These are phyloP conservation scores for Casuarina cunninghamiana DNA, from an alignment of 306 rosid genomes.

Conservation along the genomic window DNA sequence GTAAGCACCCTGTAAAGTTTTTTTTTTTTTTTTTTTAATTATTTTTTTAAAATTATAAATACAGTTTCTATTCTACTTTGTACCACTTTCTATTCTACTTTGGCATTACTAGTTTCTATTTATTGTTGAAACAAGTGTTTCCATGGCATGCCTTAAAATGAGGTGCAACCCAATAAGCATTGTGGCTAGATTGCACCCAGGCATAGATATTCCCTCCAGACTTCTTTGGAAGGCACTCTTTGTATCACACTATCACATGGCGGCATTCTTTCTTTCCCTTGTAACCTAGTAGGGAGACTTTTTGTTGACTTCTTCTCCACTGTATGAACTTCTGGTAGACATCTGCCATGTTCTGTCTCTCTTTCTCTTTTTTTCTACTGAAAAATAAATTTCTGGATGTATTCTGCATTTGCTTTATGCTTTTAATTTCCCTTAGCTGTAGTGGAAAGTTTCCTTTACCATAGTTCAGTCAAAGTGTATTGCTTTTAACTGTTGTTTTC, in stretches of 20 bases:
- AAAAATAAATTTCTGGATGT: background rate
- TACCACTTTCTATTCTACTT: background rate
- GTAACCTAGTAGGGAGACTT: background rate
- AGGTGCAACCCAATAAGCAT: background rate
- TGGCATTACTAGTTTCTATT: background rate
- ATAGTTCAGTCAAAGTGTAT: background rate
- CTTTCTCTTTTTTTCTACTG: no score
- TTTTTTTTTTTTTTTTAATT: background rate
- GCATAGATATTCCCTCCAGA: background rate
- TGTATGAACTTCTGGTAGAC: no score
- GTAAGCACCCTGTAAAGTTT: slow-evolving; percentile 44
- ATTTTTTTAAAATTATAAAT: no score
- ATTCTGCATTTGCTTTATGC: background rate
- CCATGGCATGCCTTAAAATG: background rate
- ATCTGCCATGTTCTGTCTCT: no score
- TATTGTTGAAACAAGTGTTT: background rate
- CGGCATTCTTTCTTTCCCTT: background rate
- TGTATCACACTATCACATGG: background rate
- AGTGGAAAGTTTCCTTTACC: background rate
- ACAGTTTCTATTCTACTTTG: no score
- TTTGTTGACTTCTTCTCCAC: background rate
- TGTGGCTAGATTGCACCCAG: background rate
- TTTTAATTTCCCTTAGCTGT: background rate
- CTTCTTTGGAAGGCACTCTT: background rate
- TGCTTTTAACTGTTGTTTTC: background rate